Evolutionary conservation across 352 stramenopile species (phyloP).

Genomic region (Globisporangium apiculatum): DNA sequence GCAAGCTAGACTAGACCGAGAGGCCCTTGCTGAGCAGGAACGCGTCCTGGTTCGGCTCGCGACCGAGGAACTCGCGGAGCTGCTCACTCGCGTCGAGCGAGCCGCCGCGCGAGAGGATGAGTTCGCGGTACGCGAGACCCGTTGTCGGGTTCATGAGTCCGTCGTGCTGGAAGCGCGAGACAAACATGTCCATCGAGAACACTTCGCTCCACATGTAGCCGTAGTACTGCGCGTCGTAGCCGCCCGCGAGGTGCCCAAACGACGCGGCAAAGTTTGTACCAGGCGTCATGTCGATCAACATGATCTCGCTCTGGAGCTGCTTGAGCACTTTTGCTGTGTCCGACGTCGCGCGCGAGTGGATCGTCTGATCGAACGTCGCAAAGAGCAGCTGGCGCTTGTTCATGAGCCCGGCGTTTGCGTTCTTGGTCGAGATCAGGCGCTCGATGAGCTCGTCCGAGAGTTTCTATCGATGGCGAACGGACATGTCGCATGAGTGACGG

Average conservation of each 20-base stretch:
- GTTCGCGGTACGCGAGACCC: constrained; percentile 77
- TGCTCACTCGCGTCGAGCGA: constrained; percentile 74
- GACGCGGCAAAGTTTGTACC: constrained; percentile 80
- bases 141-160: constrained; percentile 77
- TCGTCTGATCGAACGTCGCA: constrained; percentile 81
- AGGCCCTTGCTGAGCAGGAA: constrained; percentile 82
- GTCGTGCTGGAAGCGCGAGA: constrained; percentile 81
- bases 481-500: background rate
- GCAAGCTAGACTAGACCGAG: background rate
- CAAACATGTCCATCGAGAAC: constrained; percentile 89
- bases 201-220: constrained; percentile 90
- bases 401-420: constrained; percentile 72
- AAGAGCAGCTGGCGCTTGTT: constrained; percentile 84
- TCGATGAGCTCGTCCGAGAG: constrained; percentile 78
- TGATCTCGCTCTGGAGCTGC: constrained; percentile 80
- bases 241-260: constrained; percentile 77
- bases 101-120: constrained; percentile 79
- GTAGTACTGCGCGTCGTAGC: constrained; percentile 80
- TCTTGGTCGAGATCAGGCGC: constrained; percentile 81
- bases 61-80: constrained; percentile 75
- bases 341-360: constrained; percentile 76
- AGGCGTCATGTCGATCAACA: constrained; percentile 83
- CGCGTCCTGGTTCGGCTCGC: constrained; percentile 65
- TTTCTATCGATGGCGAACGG: constrained; percentile 23
- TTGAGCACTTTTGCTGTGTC: constrained; percentile 76